Base-by-base conservation (phyloP, 139 green algal genomes). In the Parachlorella kessleri region DNA sequence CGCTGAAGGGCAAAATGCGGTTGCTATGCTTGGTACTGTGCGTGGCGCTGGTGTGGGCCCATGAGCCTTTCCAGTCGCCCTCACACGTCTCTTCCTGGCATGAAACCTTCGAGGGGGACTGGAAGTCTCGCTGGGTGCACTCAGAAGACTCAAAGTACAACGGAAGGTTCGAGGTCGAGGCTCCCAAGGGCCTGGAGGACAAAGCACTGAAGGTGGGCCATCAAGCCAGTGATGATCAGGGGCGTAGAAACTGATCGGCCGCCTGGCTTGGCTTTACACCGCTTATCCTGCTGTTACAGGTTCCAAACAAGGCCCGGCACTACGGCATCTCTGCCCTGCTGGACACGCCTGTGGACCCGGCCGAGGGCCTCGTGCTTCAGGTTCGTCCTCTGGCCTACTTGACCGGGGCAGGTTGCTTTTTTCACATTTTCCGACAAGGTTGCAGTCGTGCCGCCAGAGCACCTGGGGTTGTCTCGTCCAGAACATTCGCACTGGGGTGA, bases 311-410 rank as follows among this genome's bases (percentile, higher is more conserved):
- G 70, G 93, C 88, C 53, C 79, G 82, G 69, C 89, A 94, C 80
- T 98, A 98, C 75, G 94, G 88, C 59, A 84, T 97, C 35, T 73
- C 86, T 40, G 80, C 86, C 1, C 32, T 76, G 35, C 80, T 97
- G 24, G 73, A 77, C 9, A 53, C 86, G 55, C 55, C 86, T 1
- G 63, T 95, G 6, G 77, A 94, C 39, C 87, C 87, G 1, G 74
- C 86, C 23, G 64, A 88, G 5, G 90, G 88, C 18, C 69, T 98
- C 37, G 87, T 94, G 5, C 67, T 98, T 18, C 95, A 98, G 82
- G 79, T 78, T n/a, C n/a, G n/a, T n/a, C n/a, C n/a, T n/a, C n/a
- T n/a, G n/a, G n/a, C n/a, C n/a, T n/a, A n/a, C n/a, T n/a, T n/a
- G n/a, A n/a, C n/a, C n/a, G n/a, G n/a, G n/a, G n/a, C n/a, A n/a